Evolutionary conservation across 352 stramenopile genomes (phyloP).

Genomic region (Phytophthora palmivora): DNA sequence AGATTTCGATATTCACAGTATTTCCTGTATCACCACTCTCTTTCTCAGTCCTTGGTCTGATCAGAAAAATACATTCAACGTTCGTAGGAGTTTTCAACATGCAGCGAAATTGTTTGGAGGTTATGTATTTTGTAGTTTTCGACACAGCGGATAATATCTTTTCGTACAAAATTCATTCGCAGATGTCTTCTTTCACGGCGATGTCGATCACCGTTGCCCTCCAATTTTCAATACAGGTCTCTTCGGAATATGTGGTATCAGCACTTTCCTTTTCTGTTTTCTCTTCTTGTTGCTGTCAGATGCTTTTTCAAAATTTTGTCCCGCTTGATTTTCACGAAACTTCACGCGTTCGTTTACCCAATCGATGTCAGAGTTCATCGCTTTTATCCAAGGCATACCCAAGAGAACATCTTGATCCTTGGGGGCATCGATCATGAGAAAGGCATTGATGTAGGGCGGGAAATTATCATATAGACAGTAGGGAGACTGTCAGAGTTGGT

Average conservation of each 20-base stretch:
- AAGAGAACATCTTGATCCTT: no score
- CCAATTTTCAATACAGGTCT: background rate
- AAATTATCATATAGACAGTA: constrained; percentile 14
- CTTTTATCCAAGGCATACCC: no score
- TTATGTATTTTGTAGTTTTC: constrained; percentile 16
- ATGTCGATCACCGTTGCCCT: background rate
- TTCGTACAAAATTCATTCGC: background rate
- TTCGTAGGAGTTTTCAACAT: constrained; percentile 4
- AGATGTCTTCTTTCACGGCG: background rate
- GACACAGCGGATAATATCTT: constrained; percentile 1
- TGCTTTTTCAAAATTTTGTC: no score
- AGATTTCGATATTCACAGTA: no score
- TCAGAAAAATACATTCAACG: constrained; percentile 14
- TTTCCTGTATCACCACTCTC: no score
- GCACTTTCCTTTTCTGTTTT: no score
- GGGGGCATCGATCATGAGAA: constrained; percentile 17
- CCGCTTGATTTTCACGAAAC: background rate
- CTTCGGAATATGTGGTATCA: no score
- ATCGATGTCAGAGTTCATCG: no score
- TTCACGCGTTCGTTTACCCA: constrained; percentile 9
- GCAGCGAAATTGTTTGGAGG: constrained; percentile 9
- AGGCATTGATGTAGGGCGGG: constrained; percentile 12
- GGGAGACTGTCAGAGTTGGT: no score
- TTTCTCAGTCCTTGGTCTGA: constrained; percentile 11
- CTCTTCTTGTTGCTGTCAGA: no score